Evolutionary conservation across 768 basidiomycete species (phyloP), one percentile per base, ranked within the genome.

Genomic region (Boletales sp.): DNA sequence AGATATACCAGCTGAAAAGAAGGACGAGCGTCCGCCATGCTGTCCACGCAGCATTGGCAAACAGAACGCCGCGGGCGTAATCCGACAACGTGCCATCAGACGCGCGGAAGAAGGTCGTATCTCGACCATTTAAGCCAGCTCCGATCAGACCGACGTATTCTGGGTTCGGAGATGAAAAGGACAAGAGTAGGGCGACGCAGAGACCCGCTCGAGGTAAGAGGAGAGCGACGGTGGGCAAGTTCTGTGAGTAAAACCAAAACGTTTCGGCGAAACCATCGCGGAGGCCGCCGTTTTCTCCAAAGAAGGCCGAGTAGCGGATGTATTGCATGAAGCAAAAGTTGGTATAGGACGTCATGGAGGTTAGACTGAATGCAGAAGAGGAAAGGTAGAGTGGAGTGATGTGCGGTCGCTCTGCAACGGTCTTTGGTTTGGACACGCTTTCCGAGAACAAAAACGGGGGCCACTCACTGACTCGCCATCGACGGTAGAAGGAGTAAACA

Each of bases 301-400:
- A 67, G 63, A 87, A 86, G 32, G 90, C 87, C 25, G 84, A 80
- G 54, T 74, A 73, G 37, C 91, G 86, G 56, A 94, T 74, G 67
- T 93, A 80, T 51, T 84, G 81, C 57, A 94, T 73, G 74, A 93
- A 93, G 68, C 84, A 86, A 67, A 91, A 94, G 69, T 84, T 83
- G 46, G 81, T 79, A 70, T 86, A 94, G 14, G 89, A 93, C 2
- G 83, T 78, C 73, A 94, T 80, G 34, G 81, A 80, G 30, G 81
- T 86, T 48, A 86, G 74, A 59, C 81, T 87, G 73, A 83, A 87
- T 7, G 82, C 90, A 14, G 90, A 75, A 1, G 89, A 75, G 1
- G 91, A 94, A 38, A 90, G 74, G 67, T 93, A 93, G 51, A 95
- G 80, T 8, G 90, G 87, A 46, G 87, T 74, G 53, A 94, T 84